Percentiles rank a stretch among this genome's conserved stretches.
These are phyloP conservation scores for Curvularia spicifera DNA, from an alignment of 2,329 filamentous ascomycete genomes.

Conservation along the genomic window DNA sequence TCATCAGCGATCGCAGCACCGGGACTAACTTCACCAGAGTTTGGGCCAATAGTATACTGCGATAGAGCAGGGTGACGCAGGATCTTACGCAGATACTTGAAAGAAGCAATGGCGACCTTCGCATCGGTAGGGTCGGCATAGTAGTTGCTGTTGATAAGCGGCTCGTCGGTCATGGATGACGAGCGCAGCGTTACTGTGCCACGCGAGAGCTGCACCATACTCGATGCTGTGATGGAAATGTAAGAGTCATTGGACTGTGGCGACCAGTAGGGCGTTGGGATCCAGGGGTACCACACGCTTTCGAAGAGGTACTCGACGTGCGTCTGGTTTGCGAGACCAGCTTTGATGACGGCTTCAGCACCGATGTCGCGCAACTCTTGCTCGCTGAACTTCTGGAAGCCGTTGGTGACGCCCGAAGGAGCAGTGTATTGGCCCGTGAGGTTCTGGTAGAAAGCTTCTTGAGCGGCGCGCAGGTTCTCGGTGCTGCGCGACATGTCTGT, in stretches of 20 bases:
- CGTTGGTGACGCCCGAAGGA: constrained; percentile 43
- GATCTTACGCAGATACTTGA: constrained; percentile 43
- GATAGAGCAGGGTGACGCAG: constrained; percentile 27
- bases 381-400: constrained; percentile 33
- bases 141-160: constrained; percentile 48
- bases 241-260: constrained; percentile 43
- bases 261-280: constrained; percentile 40
- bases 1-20: constrained; percentile 31
- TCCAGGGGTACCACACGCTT: constrained; percentile 33
- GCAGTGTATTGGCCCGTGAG: constrained; percentile 41
- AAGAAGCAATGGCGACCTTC: constrained; percentile 43
- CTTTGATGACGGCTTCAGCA: constrained; percentile 25
- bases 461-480: constrained; percentile 33
- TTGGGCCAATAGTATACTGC: constrained; percentile 26
- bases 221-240: constrained; percentile 41
- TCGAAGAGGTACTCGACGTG: constrained; percentile 40
- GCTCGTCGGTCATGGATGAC: constrained; percentile 35
- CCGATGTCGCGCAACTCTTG: constrained; percentile 28
- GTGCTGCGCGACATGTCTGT: constrained; percentile 33
- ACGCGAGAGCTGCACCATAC: constrained; percentile 40
- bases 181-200: constrained; percentile 47
- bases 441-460: constrained; percentile 36
- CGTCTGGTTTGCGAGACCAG: constrained; percentile 33
- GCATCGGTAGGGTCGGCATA: constrained; percentile 42
- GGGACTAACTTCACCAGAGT: constrained; percentile 40